Conservation (phyloP, 2,329 filamentous ascomycete species). For the Plectosphaerella sp. region DNA sequence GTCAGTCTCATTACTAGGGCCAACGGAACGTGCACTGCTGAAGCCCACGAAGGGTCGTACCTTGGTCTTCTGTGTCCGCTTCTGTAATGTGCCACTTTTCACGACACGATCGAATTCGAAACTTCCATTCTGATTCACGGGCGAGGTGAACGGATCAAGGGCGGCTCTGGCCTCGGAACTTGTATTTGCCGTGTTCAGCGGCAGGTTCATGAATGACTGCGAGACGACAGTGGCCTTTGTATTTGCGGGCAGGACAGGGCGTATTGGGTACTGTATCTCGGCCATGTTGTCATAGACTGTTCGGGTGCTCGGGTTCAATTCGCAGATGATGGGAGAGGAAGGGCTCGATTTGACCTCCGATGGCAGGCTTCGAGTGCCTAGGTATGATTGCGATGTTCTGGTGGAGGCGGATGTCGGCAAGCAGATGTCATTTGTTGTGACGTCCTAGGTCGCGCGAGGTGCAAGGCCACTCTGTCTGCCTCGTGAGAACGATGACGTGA, state of each 20-base stretch:
- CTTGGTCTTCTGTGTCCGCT: constrained; percentile 92
- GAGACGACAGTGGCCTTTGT: constrained; percentile 16
- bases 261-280: constrained; percentile 8
- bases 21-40: neutral
- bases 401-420: no score
- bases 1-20: no score
- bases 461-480: no score
- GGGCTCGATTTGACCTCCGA: no score
- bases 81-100: constrained; percentile 81
- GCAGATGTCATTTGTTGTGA: no score
- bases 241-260: constrained; percentile 5
- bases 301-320: neutral
- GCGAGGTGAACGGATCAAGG: constrained; percentile 64
- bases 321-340: neutral
- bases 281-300: constrained; percentile 3
- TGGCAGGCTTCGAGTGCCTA: no score
- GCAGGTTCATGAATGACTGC: constrained; percentile 8
- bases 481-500: no score
- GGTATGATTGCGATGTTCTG: no score
- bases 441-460: no score
- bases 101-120: constrained; percentile 94
- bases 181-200: constrained; percentile 14
- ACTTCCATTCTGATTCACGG: constrained; percentile 90
- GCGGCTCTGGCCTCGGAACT: constrained; percentile 30
- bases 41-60: constrained; percentile 33